phyloP scores from a whole-genome alignment of 768 basidiomycete genomes.

The Cyathus striatus region DNA sequence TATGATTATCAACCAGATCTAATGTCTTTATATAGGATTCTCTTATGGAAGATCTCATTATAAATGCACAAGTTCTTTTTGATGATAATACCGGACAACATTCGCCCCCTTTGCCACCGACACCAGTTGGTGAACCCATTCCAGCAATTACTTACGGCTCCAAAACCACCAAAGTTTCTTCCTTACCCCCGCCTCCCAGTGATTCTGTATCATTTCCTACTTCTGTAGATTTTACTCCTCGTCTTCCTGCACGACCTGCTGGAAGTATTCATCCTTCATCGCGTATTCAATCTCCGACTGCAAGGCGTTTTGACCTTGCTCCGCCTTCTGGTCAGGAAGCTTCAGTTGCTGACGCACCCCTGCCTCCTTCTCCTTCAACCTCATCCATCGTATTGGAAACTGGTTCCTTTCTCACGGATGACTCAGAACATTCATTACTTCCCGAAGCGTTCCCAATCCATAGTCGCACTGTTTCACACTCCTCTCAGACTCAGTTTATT shows the following conservation, averaged over 20 bases:
- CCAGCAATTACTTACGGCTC: slow-evolving; percentile 64
- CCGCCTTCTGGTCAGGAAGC: slow-evolving; percentile 9
- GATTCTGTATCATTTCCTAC: slow-evolving; percentile 21
- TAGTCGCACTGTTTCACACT: slow-evolving; percentile 1
- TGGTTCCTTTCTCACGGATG: no score
- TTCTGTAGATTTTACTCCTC: slow-evolving; percentile 69
- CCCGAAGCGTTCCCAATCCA: no score
- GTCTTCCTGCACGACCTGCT: slow-evolving; percentile 60
- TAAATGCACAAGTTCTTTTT: slow-evolving; percentile 61
- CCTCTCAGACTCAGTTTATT: no score
- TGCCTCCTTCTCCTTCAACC: not conserved
- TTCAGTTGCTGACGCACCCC: slow-evolving; percentile 6
- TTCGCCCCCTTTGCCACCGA: slow-evolving; percentile 71
- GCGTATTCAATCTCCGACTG: slow-evolving; percentile 49
- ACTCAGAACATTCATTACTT: no score
- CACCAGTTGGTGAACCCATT: slow-evolving; percentile 59
- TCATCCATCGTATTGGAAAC: not conserved
- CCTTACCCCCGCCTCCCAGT: slow-evolving; percentile 29
- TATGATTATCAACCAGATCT: not conserved
- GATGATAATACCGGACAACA: slow-evolving; percentile 43
- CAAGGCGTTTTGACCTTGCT: slow-evolving; percentile 24
- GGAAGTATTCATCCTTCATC: slow-evolving; percentile 78
- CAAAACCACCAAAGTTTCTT: slow-evolving; percentile 61
- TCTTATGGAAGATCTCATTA: slow-evolving; percentile 85
- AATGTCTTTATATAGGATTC: slow-evolving; percentile 24